A percentile compares a stretch with the other conserved stretches of the same genome.
phyloP scores from a whole-genome alignment of 192 early-diverging fungal species.

The Chytriomyces sp. region DNA sequence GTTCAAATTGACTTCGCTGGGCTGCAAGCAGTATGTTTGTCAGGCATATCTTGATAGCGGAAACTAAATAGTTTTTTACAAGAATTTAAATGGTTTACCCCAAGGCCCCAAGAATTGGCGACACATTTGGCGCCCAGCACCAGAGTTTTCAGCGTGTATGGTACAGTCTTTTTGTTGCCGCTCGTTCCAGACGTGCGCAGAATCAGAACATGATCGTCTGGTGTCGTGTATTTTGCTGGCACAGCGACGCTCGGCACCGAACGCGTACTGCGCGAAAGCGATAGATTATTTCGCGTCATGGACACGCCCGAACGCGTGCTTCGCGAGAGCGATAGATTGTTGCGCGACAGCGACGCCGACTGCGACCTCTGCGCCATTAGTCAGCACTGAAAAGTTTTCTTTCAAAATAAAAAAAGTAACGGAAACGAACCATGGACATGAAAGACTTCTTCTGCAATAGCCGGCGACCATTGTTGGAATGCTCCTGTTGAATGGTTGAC shows the following conservation, averaged over 20 bases:
- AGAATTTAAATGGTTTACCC: slow-evolving; percentile 27
- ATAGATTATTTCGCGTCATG: not conserved
- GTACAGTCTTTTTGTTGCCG: slow-evolving; percentile 52
- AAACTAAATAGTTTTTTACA: not conserved
- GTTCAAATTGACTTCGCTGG: slow-evolving; percentile 37
- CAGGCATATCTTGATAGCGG: not conserved
- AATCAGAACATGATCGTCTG: slow-evolving; percentile 42
- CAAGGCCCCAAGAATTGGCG: slow-evolving; percentile 57
- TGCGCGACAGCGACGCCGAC: not conserved
- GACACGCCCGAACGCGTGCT: not conserved
- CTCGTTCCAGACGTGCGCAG: slow-evolving; percentile 85
- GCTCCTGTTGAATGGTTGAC: too few species aligned
- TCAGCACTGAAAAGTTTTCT: too few species aligned
- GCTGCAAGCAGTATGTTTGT: not conserved
- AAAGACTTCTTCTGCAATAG: too few species aligned
- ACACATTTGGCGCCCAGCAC: slow-evolving; percentile 33
- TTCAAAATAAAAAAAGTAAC: too few species aligned
- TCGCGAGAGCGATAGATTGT: not conserved
- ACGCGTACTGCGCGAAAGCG: too few species aligned
- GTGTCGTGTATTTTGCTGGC: not conserved
- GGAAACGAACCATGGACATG: too few species aligned
- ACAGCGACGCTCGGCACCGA: not conserved
- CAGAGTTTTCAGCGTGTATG: slow-evolving; percentile 27
- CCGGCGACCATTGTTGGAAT: too few species aligned
- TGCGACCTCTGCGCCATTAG: not conserved